Evolutionary conservation across 176 grass and related monocot genomes (phyloP), one percentile per base, ranked within the genome.

Genomic region (Oryza glaberrima): DNA sequence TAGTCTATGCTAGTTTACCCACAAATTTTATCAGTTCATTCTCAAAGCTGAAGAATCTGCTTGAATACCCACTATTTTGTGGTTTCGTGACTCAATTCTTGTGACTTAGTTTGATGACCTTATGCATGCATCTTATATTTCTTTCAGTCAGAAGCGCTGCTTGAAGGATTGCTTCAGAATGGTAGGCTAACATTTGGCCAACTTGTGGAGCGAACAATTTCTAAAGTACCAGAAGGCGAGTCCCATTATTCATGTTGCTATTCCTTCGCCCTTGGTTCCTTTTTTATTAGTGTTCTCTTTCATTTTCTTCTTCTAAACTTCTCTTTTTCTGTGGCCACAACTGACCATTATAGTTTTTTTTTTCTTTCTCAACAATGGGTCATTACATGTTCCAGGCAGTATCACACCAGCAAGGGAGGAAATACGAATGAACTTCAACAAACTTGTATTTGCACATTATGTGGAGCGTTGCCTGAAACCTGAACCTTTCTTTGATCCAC

Each of bases 131-230:
- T 32, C 17, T 77, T 78, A 52, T 77, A 52, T 86, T 69, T 89
- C 65, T 87, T 90, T 73, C 64, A 98, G 95, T 92, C 90, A 65
- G 92, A 95, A 88, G 48, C 36, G 79, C 80, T 98, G 88, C 85
- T 94, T 6, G 88, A 94, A 82, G 93, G 91, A 77, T 83, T 98
- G 78, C 75, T 98, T 83, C 88, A 89, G 77, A 91, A 98, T 88
- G 96, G 93, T 69, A 95, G 93, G 70, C 87, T 98, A 81, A 98
- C 96, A 87, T 95, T 98, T 81, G 75, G 92, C 66, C 93, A 98
- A 85, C 89, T 95, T 41, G 80, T 95, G 70, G 88, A 76, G 65
- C 83, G 89, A 67, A 86, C 91, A 34, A 72, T 70, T 20, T 87
- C 83, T 67, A 95, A 88, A 87, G 48, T 66, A 32, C 12, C 47